Conservation (phyloP, 139 green algal genomes). For the Tetraselmis chui region DNA sequence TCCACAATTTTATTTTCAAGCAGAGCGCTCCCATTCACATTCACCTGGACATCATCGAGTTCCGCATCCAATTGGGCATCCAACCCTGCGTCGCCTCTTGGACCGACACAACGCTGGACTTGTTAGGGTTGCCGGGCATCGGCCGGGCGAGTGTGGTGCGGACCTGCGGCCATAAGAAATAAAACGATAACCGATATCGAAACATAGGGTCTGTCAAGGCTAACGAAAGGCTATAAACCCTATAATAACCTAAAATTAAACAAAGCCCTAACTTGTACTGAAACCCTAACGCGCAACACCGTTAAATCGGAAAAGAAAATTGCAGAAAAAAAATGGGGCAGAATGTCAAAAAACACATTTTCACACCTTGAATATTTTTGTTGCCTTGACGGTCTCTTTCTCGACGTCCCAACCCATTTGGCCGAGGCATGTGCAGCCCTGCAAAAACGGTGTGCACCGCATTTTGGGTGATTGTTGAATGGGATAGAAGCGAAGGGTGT, state of each 20-base stretch:
- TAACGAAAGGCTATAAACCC: not conserved
- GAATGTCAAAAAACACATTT: not conserved
- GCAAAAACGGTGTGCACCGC: not conserved
- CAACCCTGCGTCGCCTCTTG: not conserved
- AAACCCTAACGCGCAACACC: too few species aligned
- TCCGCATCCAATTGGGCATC: not conserved
- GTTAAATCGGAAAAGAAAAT: too few species aligned
- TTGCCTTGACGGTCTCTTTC: not conserved
- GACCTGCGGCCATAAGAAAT: not conserved
- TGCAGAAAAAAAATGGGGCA: too few species aligned
- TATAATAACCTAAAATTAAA: not conserved
- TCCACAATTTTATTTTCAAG: not conserved
- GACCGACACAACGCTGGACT: not conserved
- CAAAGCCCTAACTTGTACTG: too few species aligned
- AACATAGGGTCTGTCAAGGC: not conserved
- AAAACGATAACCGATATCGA: not conserved
- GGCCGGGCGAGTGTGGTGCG: not conserved
- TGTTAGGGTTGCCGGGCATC: not conserved
- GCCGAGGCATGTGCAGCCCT: not conserved
- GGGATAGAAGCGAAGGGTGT: too few species aligned
- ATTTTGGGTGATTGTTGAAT: too few species aligned
- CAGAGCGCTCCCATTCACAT: not conserved
- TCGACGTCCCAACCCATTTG: not conserved
- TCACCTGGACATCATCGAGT: not conserved
- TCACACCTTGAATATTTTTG: not conserved